Base-by-base conservation (phyloP, 1,284 basidiomycete species). In the Ceratobasidium sp. region DNA sequence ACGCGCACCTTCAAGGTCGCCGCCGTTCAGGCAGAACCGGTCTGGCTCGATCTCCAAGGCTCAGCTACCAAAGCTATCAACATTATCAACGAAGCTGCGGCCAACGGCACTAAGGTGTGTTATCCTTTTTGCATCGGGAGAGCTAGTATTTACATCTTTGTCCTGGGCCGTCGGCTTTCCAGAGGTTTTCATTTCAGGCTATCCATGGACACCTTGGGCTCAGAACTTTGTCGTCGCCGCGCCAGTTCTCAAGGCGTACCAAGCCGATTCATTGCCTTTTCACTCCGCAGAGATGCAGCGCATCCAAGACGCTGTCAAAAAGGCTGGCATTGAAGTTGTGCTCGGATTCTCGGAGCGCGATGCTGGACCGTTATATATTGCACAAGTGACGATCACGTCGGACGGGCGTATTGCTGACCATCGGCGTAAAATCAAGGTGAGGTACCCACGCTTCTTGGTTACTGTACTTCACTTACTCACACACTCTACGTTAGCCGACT, bases 41-140 rank as follows among this genome's bases (percentile, higher is more conserved):
- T 83, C 28, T 85, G 84, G 84, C 81, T 84, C 51, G 83, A 85
- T 80, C 81, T 85, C 23, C 81, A 84, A 82, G 84, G 84, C n/a
- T 80, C 84, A 28, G 84, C 84, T 13, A 80, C 83, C 23, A 85
- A 85, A 76, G 84, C 83, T 20, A 84, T 85, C 80, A 73, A 75
- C 12, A 82, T 85, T 60, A 84, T 84, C n/a, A 72, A 81, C 9
- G 84, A 85, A 61, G 84, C 84, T 2, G 82, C 83, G 15, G 77
- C 79, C 6, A 77, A 83, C n/a, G 84, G 83, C 15, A 83, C 84
- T 28, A 84, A 84, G 78, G 83, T 85, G 26, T 83, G 84, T 3
- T 56, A 83, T 84, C 61, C 83, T 83, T 0, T 83, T 84, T 77
- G 82, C 83, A 33, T 85, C 83, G 77, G 83, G 84, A 26, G 82